Conservation (phyloP, 306 rosid species). For the Biancaea sappan region DNA sequence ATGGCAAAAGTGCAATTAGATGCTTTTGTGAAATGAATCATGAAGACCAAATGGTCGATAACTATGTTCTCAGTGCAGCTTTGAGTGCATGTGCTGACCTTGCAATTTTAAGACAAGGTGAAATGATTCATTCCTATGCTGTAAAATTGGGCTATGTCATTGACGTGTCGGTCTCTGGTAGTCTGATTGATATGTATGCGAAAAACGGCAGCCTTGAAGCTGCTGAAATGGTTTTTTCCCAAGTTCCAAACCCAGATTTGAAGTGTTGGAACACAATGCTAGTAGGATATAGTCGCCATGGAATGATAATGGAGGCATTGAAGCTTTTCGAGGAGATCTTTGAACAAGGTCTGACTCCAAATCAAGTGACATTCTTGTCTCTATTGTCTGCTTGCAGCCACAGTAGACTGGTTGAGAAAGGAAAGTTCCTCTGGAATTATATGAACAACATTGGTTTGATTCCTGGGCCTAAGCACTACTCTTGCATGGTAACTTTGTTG, state of each 20-base stretch:
- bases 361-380: slow-evolving; percentile 78
- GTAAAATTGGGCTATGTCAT: slow-evolving; percentile 60
- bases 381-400: slow-evolving; percentile 80
- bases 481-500: slow-evolving; percentile 81
- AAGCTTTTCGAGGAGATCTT: slow-evolving; percentile 54
- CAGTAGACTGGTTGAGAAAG: slow-evolving; percentile 56
- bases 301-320: slow-evolving; percentile 69
- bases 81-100: slow-evolving; percentile 76
- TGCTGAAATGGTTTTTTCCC: slow-evolving; percentile 59
- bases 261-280: slow-evolving; percentile 93
- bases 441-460: slow-evolving; percentile 56
- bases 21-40: slow-evolving; percentile 61
- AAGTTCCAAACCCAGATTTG: slow-evolving; percentile 63
- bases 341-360: slow-evolving; percentile 58
- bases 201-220: slow-evolving; percentile 73
- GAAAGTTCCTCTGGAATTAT: slow-evolving; percentile 63
- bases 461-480: slow-evolving; percentile 83
- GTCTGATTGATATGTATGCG: slow-evolving; percentile 83
- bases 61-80: slow-evolving; percentile 72
- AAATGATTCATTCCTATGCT: slow-evolving; percentile 71
- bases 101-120: slow-evolving; percentile 75
- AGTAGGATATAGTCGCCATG: slow-evolving; percentile 86
- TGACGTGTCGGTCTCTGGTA: slow-evolving; percentile 75
- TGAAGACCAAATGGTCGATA: slow-evolving; percentile 54
- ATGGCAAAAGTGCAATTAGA: slow-evolving; percentile 55